Evolutionary conservation across 2,329 filamentous ascomycete species (phyloP).

Genomic region (Pestalotiopsis sp.): DNA sequence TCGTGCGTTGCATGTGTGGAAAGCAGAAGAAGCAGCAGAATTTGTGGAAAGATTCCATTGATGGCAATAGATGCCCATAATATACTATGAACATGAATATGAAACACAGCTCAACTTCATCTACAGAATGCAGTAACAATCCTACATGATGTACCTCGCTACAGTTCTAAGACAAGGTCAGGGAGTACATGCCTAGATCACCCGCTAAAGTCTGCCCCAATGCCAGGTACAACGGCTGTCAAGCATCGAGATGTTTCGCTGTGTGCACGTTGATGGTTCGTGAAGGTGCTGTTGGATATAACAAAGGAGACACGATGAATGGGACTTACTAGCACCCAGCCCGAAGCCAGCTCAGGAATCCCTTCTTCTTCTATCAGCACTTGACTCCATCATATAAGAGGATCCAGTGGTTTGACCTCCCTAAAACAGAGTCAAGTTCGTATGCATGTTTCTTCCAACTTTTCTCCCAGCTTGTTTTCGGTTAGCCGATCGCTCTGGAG

Average conservation of each 20-base stretch:
- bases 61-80: background rate
- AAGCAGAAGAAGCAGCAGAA: background rate
- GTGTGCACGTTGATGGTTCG: background rate
- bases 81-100: background rate
- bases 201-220: background rate
- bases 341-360: background rate
- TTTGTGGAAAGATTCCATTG: background rate
- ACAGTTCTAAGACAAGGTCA: background rate
- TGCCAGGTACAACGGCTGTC: background rate
- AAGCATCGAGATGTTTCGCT: background rate
- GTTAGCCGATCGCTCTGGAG: background rate
- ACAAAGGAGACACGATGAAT: too few relatives aligned
- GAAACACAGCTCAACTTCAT: background rate
- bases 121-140: too few relatives aligned
- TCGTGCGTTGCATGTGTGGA: background rate
- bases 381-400: background rate
- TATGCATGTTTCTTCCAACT: constrained; percentile 2
- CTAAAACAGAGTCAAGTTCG: constrained; percentile 7
- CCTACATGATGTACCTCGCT: background rate
- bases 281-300: background rate
- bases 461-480: background rate
- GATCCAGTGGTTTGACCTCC: background rate
- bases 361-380: background rate
- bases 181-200: background rate
- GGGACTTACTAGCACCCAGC: too few relatives aligned